phyloP scores from a whole-genome alignment of 2,329 filamentous ascomycete species.

The Orbilia javanica region DNA sequence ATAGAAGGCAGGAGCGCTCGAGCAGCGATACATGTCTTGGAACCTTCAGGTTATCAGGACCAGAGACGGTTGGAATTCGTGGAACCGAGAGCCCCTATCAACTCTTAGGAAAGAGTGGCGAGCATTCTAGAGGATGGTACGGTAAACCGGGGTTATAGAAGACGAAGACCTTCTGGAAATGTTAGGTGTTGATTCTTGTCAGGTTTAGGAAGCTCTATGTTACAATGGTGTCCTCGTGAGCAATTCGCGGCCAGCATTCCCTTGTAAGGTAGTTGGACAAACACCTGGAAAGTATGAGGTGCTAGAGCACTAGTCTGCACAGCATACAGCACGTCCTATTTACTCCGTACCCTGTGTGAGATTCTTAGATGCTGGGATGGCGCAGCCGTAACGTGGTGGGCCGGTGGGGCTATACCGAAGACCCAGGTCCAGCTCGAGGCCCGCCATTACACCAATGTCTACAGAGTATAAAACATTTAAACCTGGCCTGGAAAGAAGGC shows the following conservation, averaged over 20 bases:
- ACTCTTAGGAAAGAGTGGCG: conserved; percentile 23
- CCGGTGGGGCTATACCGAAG: conserved; percentile 9
- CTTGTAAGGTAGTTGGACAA: conserved; percentile 10
- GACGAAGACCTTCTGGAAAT: conserved; percentile 52
- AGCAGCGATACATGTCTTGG: conserved; percentile 18
- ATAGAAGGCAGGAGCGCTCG: conserved; percentile 23
- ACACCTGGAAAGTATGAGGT: conserved; percentile 6
- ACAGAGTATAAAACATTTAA: background rate
- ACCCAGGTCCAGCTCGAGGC: background rate
- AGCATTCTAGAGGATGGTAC: conserved; percentile 14
- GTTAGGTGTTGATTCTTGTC: conserved; percentile 48
- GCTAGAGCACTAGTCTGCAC: background rate
- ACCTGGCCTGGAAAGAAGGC: background rate
- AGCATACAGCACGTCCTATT: conserved; percentile 2
- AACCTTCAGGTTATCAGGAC: conserved; percentile 34
- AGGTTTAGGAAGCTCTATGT: conserved; percentile 37
- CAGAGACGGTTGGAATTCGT: conserved; percentile 25
- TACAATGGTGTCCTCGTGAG: conserved; percentile 19
- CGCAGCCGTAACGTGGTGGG: conserved; percentile 18
- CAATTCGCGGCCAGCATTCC: conserved; percentile 23
- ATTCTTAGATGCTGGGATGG: background rate
- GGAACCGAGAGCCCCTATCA: conserved; percentile 51
- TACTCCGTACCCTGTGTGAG: background rate
- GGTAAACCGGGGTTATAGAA: conserved; percentile 2
- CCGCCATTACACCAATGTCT: background rate